Percentiles rank a stretch among this genome's conserved stretches.
These are phyloP conservation scores for Pseudonectria buxi DNA, from an alignment of 2,329 filamentous ascomycete genomes.

Conservation along the genomic window DNA sequence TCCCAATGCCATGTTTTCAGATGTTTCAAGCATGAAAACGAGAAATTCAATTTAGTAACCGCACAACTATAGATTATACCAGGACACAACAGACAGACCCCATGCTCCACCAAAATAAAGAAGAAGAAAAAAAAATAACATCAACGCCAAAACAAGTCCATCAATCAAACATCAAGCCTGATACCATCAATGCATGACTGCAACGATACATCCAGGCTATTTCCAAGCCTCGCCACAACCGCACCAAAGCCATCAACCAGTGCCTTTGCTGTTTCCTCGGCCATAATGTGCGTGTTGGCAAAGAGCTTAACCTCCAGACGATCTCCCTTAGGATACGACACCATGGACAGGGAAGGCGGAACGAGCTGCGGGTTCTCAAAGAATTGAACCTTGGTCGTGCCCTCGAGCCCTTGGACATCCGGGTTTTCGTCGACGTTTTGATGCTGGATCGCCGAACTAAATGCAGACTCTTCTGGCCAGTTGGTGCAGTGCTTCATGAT, in stretches of 20 bases:
- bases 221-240: not conserved
- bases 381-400: not conserved
- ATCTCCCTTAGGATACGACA: slow-evolving; percentile 2
- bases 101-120: too few relatives aligned
- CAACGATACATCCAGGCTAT: not conserved
- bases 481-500: slow-evolving; percentile 12
- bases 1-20: too few relatives aligned
- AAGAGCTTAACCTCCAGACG: slow-evolving; percentile 1
- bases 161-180: too few relatives aligned
- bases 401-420: slow-evolving; percentile 2
- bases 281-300: slow-evolving; percentile 3
- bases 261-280: not conserved
- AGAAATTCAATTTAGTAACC: too few relatives aligned
- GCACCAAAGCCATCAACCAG: not conserved
- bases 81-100: too few relatives aligned
- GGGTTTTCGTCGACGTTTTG: slow-evolving; percentile 17
- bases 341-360: not conserved
- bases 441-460: slow-evolving; percentile 12
- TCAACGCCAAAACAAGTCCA: too few relatives aligned
- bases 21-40: too few relatives aligned
- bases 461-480: slow-evolving; percentile 6
- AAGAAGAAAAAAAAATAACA: too few relatives aligned
- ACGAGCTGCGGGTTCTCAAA: slow-evolving; percentile 4
- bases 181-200: slow-evolving; percentile 1
- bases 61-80: too few relatives aligned